A percentile compares a stretch with the other conserved stretches of the same genome.
These are phyloP conservation scores for Daldinia loculata DNA, from an alignment of 495 filamentous ascomycete species.

Conservation along the genomic window DNA sequence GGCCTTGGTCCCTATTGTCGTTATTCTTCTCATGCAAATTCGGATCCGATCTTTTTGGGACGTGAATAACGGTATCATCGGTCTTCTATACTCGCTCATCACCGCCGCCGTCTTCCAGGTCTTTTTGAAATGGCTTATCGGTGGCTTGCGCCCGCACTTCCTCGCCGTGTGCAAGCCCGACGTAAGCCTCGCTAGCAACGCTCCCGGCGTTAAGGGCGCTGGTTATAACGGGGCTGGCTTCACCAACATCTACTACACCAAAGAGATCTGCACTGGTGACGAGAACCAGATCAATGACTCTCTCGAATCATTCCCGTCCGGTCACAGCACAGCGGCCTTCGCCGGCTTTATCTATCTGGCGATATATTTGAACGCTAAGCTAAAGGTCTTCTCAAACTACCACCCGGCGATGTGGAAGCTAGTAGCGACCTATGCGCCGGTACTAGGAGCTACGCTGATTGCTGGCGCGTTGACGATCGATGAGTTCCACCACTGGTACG, in stretches of 20 bases:
- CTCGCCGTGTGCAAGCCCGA: slow-evolving; percentile 65
- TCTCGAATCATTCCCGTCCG: slow-evolving; percentile 68
- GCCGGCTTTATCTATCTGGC: slow-evolving; percentile 63
- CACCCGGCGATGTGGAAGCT: slow-evolving; percentile 72
- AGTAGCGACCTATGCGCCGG: slow-evolving; percentile 63
- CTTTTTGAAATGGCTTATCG: slow-evolving; percentile 65
- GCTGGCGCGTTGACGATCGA: slow-evolving; percentile 69
- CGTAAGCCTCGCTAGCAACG: slow-evolving; percentile 47
- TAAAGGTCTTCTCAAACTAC: slow-evolving; percentile 68
- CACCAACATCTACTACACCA: slow-evolving; percentile 57
- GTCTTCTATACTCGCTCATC: slow-evolving; percentile 68
- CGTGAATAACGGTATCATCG: slow-evolving; percentile 68
- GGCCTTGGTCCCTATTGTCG: slow-evolving; percentile 62
- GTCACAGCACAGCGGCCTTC: slow-evolving; percentile 67
- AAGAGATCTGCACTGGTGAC: slow-evolving; percentile 57
- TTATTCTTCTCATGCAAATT: slow-evolving; percentile 67
- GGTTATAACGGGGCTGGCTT: slow-evolving; percentile 56
- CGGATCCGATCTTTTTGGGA: slow-evolving; percentile 73
- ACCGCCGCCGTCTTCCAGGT: slow-evolving; percentile 65
- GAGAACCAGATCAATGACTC: slow-evolving; percentile 57
- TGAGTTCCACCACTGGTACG: slow-evolving; percentile 69
- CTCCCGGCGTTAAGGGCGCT: slow-evolving; percentile 36
- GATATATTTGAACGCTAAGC: slow-evolving; percentile 66
- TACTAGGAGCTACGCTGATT: slow-evolving; percentile 66
- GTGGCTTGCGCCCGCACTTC: slow-evolving; percentile 67